Evolutionary conservation across 1,284 basidiomycete genomes (phyloP).

Genomic region (Puccinia novopanici): DNA sequence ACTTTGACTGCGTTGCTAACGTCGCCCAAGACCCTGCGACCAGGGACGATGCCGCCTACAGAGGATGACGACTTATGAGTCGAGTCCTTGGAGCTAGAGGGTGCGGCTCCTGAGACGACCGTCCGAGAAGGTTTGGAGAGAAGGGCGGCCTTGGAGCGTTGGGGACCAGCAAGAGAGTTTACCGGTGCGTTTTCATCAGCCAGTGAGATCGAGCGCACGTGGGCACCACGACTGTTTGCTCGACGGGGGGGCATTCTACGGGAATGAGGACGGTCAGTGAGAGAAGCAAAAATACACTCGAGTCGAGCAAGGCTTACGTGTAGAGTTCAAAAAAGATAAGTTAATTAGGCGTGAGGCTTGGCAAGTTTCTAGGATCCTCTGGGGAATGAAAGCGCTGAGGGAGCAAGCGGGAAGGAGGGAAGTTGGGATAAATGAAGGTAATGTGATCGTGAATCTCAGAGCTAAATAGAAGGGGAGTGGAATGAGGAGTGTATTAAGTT

Average conservation of each 20-base stretch:
- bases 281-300: too few relatives aligned
- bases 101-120: not conserved
- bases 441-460: not conserved
- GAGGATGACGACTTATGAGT: conserved; percentile 31
- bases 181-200: conserved; percentile 46
- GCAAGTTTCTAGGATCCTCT: not conserved
- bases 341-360: conserved; percentile 1
- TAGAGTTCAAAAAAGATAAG: not conserved
- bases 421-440: conserved; percentile 16
- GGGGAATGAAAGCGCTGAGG: not conserved
- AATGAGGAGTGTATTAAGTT: not conserved
- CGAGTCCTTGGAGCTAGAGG: conserved; percentile 22
- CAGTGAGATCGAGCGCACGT: conserved; percentile 42
- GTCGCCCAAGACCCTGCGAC: conserved; percentile 53
- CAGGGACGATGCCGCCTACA: not conserved
- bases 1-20: conserved; percentile 55
- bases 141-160: conserved; percentile 30
- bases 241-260: conserved; percentile 42
- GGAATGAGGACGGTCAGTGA: not conserved
- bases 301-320: not conserved
- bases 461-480: not conserved
- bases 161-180: conserved; percentile 37
- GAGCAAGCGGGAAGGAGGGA: not conserved
- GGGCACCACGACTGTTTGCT: conserved; percentile 21
- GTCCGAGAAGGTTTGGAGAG: conserved; percentile 7